Evolutionary conservation across 2,329 filamentous ascomycete genomes (phyloP).

Genomic region (Xylaria sp.): DNA sequence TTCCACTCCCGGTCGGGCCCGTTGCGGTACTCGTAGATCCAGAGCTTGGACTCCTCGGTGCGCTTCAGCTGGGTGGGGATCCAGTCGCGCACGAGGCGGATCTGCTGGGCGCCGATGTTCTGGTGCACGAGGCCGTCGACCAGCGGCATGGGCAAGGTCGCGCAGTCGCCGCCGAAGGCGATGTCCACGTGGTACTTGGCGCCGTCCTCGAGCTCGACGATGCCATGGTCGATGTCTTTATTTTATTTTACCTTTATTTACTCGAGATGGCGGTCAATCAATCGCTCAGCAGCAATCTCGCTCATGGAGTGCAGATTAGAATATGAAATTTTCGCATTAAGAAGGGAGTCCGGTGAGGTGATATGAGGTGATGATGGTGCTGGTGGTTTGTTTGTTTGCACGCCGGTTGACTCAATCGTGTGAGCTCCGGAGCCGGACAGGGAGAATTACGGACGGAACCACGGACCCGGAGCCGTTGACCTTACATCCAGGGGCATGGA

Average conservation of each 20-base stretch:
- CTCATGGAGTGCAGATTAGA: not conserved
- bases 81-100: conserved; percentile 63
- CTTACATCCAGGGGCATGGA: not conserved
- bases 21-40: conserved; percentile 72
- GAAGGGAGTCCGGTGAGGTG: not conserved
- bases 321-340: not conserved
- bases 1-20: conserved; percentile 63
- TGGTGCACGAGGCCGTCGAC: conserved; percentile 54
- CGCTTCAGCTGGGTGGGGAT: conserved; percentile 58
- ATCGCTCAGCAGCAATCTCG: not conserved
- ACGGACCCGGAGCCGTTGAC: conserved; percentile 13
- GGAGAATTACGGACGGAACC: conserved; percentile 1
- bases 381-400: not conserved
- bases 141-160: conserved; percentile 68
- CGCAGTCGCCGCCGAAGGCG: conserved; percentile 72
- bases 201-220: conserved; percentile 64
- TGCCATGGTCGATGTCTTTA: conserved; percentile 42
- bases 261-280: not conserved
- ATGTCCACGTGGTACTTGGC: conserved; percentile 69
- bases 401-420: conserved; percentile 24
- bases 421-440: conserved; percentile 29
- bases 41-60: conserved; percentile 60
- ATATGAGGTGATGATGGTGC: not conserved
- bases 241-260: no score
- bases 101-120: conserved; percentile 66